These are phyloP conservation scores for Penicillium paxilli DNA, from an alignment of 495 filamentous ascomycete genomes.

Conservation along the genomic window DNA sequence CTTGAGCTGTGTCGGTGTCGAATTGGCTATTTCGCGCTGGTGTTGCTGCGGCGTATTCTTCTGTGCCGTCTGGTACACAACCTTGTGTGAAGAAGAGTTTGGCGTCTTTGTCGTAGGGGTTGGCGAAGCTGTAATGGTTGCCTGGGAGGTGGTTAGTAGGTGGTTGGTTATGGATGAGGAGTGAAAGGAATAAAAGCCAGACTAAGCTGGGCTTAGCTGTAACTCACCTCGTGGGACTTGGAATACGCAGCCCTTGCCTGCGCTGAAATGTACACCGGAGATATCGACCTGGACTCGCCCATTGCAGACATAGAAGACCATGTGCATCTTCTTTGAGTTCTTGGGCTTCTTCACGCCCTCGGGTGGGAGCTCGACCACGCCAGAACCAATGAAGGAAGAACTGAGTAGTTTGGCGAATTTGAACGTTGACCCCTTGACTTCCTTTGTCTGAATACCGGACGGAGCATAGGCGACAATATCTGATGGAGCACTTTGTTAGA, in stretches of 20 bases:
- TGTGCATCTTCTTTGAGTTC: slow-evolving; percentile 89
- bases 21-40: slow-evolving; percentile 31
- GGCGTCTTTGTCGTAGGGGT: slow-evolving; percentile 64
- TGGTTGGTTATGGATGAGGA: not conserved
- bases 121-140: slow-evolving; percentile 82
- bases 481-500: too few relatives aligned
- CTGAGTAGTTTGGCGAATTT: slow-evolving; percentile 84
- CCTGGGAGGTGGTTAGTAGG: slow-evolving; percentile 56
- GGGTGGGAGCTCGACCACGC: slow-evolving; percentile 83
- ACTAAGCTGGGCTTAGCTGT: not conserved
- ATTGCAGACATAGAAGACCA: slow-evolving; percentile 86
- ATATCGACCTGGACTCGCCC: slow-evolving; percentile 77
- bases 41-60: slow-evolving; percentile 12
- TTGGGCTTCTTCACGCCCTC: slow-evolving; percentile 81
- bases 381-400: slow-evolving; percentile 80
- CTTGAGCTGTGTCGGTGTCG: slow-evolving; percentile 12
- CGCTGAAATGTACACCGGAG: slow-evolving; percentile 73
- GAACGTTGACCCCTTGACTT: slow-evolving; percentile 75
- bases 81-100: slow-evolving; percentile 86
- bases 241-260: slow-evolving; percentile 84
- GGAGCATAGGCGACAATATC: slow-evolving; percentile 83
- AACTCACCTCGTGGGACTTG: slow-evolving; percentile 89
- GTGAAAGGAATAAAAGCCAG: not conserved
- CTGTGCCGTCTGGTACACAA: slow-evolving; percentile 50
- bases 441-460: slow-evolving; percentile 68